These are phyloP conservation scores for Candida oleophila DNA, from an alignment of 805 yeast species.

Conservation along the genomic window DNA sequence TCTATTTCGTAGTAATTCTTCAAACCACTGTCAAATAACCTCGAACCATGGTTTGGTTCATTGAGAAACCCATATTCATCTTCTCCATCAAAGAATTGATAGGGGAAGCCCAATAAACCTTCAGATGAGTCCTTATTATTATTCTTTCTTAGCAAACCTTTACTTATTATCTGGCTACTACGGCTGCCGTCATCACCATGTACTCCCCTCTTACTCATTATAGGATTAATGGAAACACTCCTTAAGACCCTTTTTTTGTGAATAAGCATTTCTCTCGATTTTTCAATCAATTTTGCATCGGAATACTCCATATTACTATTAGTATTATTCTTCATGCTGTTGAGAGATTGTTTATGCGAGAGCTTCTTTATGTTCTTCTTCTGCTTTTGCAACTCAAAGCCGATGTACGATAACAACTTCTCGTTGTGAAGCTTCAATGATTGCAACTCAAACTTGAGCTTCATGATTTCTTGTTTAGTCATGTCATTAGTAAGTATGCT, in stretches of 20 bases:
- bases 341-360: constrained; percentile 34
- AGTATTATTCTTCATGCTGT: constrained; percentile 9
- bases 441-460: constrained; percentile 51
- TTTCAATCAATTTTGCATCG: constrained; percentile 51
- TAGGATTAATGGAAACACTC: constrained; percentile 33
- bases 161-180: not conserved
- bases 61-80: constrained; percentile 32
- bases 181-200: not conserved
- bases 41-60: constrained; percentile 15
- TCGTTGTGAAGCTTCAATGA: constrained; percentile 56
- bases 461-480: constrained; percentile 48
- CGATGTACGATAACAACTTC: constrained; percentile 55
- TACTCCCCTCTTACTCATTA: constrained; percentile 9
- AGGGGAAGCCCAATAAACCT: constrained; percentile 10
- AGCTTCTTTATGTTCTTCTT: constrained; percentile 40
- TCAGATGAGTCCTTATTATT: not conserved
- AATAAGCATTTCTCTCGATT: constrained; percentile 45
- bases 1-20: constrained; percentile 23
- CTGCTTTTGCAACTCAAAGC: constrained; percentile 53
- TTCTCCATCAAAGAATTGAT: constrained; percentile 4
- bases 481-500: constrained; percentile 19
- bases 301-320: constrained; percentile 42
- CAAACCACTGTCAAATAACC: constrained; percentile 28
- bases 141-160: not conserved
- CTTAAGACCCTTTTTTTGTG: constrained; percentile 43